phyloP scores from a whole-genome alignment of 2,329 filamentous ascomycete genomes.

The Colletotrichum liaoningense region DNA sequence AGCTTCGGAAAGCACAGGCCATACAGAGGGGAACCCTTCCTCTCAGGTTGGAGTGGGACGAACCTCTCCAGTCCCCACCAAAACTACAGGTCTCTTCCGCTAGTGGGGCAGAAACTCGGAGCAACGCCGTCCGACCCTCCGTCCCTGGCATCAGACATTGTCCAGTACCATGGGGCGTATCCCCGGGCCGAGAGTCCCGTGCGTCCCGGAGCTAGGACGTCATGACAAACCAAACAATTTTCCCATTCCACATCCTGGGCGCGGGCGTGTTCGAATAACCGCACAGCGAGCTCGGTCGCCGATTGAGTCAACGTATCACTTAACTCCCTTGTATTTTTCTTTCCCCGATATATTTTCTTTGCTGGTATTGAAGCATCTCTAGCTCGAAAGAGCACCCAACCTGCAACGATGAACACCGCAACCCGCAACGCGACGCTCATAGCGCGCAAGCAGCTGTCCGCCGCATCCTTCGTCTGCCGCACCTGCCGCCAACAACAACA shows the following conservation, averaged over 20 bases:
- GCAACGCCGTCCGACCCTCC: neutral
- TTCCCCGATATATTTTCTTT: neutral
- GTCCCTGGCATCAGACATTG: constrained; percentile 1
- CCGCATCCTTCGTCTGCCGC: constrained; percentile 40
- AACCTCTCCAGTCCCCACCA: neutral
- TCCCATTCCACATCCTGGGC: neutral
- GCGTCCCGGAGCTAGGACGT: constrained; percentile 22
- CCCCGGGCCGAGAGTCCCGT: constrained; percentile 14
- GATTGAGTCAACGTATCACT: neutral
- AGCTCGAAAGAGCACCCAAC: neutral
- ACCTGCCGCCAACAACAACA: constrained; percentile 43
- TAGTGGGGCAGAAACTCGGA: constrained; percentile 1
- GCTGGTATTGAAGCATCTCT: no score
- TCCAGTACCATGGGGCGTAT: no score
- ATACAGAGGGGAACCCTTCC: neutral
- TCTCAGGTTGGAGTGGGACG: neutral
- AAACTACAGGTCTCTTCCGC: neutral
- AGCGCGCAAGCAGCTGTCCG: constrained; percentile 23
- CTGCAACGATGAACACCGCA: constrained; percentile 14
- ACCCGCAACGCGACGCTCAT: constrained; percentile 15
- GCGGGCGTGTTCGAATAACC: neutral
- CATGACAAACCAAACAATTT: constrained; percentile 34
- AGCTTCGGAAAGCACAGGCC: neutral
- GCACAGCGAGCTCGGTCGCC: constrained; percentile 7
- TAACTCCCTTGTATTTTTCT: no score